Conservation (phyloP, 2,329 filamentous ascomycete species). For the Microthyrium microscopicum region DNA sequence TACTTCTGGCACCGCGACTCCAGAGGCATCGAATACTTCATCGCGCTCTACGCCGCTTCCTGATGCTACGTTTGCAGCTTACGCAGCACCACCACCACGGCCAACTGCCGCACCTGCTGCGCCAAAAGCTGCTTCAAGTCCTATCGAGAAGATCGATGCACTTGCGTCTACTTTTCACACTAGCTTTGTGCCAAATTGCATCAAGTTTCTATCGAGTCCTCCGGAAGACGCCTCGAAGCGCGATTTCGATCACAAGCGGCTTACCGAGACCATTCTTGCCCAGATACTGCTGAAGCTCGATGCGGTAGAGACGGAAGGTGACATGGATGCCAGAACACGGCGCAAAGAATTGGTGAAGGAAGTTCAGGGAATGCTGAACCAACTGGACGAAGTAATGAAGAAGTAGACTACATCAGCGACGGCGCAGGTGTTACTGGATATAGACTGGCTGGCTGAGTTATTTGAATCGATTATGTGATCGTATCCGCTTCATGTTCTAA, state of each 20-base stretch:
- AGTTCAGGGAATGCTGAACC: conserved; percentile 49
- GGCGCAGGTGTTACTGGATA: not conserved
- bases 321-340: conserved; percentile 26
- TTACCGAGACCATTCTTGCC: conserved; percentile 61
- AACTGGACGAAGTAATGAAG: conserved; percentile 36
- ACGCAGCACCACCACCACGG: conserved; percentile 11
- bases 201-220: conserved; percentile 43
- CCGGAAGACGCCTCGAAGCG: conserved; percentile 51
- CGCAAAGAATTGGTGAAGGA: conserved; percentile 59
- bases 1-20: conserved; percentile 26
- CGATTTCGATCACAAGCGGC: conserved; percentile 55
- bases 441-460: too few species aligned
- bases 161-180: conserved; percentile 47
- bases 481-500: too few species aligned
- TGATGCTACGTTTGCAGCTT: conserved; percentile 7
- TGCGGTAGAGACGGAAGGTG: conserved; percentile 50
- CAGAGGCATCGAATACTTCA: conserved; percentile 13
- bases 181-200: conserved; percentile 48
- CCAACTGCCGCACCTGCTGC: conserved; percentile 19
- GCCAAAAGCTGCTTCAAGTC: conserved; percentile 21
- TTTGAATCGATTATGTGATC: too few species aligned
- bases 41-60: conserved; percentile 4
- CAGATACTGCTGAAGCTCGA: conserved; percentile 62
- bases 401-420: not conserved
- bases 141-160: conserved; percentile 48